Conservation (phyloP, 306 rosid species). For the Prunus mongolica region DNA sequence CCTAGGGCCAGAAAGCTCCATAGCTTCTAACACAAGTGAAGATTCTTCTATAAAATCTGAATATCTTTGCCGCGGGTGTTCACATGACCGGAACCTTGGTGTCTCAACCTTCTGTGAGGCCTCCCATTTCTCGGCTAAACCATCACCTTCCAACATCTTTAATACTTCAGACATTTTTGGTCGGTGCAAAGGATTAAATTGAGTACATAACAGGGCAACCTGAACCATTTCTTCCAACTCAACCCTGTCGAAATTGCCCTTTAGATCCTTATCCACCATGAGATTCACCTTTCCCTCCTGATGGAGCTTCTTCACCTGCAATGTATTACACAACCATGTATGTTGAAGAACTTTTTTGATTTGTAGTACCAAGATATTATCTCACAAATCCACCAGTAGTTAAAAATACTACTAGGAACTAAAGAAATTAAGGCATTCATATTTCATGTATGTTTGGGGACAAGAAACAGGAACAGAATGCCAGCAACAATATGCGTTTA, state of each 20-base stretch:
- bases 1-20: conserved; percentile 99
- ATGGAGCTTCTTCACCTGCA: conserved; percentile 91
- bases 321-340: neutral
- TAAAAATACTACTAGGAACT: neutral
- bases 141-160: conserved; percentile 98
- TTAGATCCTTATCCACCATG: conserved; percentile 88
- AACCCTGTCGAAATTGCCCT: conserved; percentile 56
- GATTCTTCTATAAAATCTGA: conserved; percentile 93
- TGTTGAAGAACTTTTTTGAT: neutral
- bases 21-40: conserved; percentile 83
- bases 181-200: conserved; percentile 80
- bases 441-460: neutral
- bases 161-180: conserved; percentile 94
- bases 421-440: neutral
- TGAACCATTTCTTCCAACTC: conserved; percentile 96
- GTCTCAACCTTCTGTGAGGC: conserved; percentile 79
- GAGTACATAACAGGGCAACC: conserved; percentile 87
- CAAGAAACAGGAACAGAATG: conserved; percentile 1
- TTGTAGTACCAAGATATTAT: neutral
- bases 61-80: conserved; percentile 68
- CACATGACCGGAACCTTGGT: conserved; percentile 57
- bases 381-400: neutral
- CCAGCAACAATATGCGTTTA: neutral
- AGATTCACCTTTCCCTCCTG: conserved; percentile 73
- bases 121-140: conserved; percentile 97